Evolutionary conservation across 1,139 yeast genomes (phyloP).

Genomic region (Kodamaea arcana): DNA sequence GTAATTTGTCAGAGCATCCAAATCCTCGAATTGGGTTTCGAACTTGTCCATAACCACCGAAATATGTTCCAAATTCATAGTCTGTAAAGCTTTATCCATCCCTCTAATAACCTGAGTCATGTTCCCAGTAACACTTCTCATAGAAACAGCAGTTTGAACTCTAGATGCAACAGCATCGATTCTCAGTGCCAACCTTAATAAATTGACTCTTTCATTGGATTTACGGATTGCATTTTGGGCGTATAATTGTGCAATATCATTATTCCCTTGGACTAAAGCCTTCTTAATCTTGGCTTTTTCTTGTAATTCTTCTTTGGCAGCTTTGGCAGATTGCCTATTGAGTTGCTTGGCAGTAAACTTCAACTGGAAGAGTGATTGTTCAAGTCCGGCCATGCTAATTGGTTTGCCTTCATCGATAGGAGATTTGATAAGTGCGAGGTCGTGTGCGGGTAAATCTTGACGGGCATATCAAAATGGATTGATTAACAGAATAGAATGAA

Average conservation of each 20-base stretch:
- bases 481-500: too few species aligned
- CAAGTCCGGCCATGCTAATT: constrained; percentile 40
- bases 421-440: too few species aligned
- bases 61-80: constrained; percentile 91
- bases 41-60: constrained; percentile 96
- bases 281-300: constrained; percentile 90
- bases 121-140: constrained; percentile 90
- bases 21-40: constrained; percentile 91
- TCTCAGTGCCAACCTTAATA: constrained; percentile 78
- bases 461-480: too few species aligned
- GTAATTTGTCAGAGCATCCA: constrained; percentile 90
- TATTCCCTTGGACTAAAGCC: constrained; percentile 81
- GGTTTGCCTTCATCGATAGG: neutral
- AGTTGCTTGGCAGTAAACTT: constrained; percentile 92
- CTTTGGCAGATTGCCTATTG: constrained; percentile 82
- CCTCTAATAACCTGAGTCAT: constrained; percentile 92
- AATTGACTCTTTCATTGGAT: constrained; percentile 77
- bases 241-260: constrained; percentile 88
- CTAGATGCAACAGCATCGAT: constrained; percentile 95
- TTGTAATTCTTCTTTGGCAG: constrained; percentile 82
- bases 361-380: constrained; percentile 44
- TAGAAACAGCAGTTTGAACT: constrained; percentile 95
- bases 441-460: too few species aligned
- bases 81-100: constrained; percentile 93
- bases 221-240: constrained; percentile 96